Evolutionary conservation across 2,329 filamentous ascomycete species (phyloP).

Genomic region (Aureobasidium sp.): DNA sequence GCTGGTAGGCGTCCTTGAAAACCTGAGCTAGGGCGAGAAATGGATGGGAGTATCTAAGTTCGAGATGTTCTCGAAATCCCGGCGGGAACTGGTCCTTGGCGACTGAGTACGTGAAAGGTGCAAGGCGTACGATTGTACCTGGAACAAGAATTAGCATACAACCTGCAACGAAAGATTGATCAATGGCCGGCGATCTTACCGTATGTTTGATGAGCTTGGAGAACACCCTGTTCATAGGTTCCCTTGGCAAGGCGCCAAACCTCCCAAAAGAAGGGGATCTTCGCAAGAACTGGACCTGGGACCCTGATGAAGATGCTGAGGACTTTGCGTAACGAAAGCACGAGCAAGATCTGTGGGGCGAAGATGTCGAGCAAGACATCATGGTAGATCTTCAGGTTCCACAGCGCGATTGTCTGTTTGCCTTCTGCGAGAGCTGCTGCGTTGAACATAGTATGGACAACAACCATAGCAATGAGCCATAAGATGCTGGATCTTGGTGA

Average conservation of each 20-base stretch:
- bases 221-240: constrained; percentile 16
- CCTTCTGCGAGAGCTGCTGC: not conserved
- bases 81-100: not conserved
- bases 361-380: not conserved
- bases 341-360: not conserved
- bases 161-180: not conserved
- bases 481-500: not conserved
- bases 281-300: constrained; percentile 19
- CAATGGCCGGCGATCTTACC: constrained; percentile 4
- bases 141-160: not conserved
- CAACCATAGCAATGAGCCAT: not conserved
- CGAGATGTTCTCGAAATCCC: not conserved
- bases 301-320: not conserved
- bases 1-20: not conserved
- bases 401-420: not conserved
- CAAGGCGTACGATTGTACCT: constrained; percentile 16
- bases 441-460: not conserved
- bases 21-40: not conserved
- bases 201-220: constrained; percentile 16
- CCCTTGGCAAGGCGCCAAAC: constrained; percentile 17
- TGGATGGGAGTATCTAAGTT: not conserved
- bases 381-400: not conserved
- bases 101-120: constrained; percentile 14
- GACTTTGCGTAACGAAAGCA: not conserved
- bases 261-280: constrained; percentile 19